Conservation (phyloP, 139 green algal genomes). For the Chlorella sp. region DNA sequence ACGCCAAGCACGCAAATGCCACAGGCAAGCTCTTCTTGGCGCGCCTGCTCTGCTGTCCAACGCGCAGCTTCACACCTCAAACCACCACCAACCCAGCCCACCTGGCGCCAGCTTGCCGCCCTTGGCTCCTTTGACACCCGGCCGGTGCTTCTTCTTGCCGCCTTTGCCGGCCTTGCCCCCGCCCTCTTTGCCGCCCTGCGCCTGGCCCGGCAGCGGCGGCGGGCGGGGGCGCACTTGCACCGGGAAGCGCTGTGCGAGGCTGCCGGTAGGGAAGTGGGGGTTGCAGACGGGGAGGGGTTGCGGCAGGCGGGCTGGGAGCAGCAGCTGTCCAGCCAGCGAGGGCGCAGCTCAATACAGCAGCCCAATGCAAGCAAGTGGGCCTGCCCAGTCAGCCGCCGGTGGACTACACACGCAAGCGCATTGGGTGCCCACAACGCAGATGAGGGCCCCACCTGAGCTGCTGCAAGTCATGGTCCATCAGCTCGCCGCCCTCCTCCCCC, state of each 20-base stretch:
- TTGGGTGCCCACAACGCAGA: no score
- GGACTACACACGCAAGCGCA: no score
- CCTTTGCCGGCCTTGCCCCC: neutral
- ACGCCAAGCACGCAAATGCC: no score
- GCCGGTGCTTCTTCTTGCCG: slow-evolving; percentile 29
- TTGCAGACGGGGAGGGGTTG: no score
- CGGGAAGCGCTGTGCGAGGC: slow-evolving; percentile 32
- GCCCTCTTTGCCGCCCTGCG: slow-evolving; percentile 12
- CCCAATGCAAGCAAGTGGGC: neutral
- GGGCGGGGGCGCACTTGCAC: slow-evolving; percentile 13
- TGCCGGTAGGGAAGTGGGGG: neutral
- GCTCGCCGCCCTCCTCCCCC: neutral
- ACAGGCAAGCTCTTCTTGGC: no score
- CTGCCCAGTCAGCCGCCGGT: neutral
- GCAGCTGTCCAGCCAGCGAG: neutral
- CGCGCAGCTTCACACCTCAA: no score
- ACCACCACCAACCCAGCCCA: neutral
- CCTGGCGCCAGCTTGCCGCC: slow-evolving; percentile 45
- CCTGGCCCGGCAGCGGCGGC: slow-evolving; percentile 25
- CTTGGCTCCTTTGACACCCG: slow-evolving; percentile 13
- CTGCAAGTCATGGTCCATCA: slow-evolving; percentile 28
- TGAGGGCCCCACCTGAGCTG: slow-evolving; percentile 2
- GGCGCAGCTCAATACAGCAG: no score
- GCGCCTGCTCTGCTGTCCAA: no score
- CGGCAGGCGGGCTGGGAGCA: neutral